These are phyloP conservation scores for Saturnispora gosingensis DNA, from an alignment of 805 yeast genomes.

Conservation along the genomic window DNA sequence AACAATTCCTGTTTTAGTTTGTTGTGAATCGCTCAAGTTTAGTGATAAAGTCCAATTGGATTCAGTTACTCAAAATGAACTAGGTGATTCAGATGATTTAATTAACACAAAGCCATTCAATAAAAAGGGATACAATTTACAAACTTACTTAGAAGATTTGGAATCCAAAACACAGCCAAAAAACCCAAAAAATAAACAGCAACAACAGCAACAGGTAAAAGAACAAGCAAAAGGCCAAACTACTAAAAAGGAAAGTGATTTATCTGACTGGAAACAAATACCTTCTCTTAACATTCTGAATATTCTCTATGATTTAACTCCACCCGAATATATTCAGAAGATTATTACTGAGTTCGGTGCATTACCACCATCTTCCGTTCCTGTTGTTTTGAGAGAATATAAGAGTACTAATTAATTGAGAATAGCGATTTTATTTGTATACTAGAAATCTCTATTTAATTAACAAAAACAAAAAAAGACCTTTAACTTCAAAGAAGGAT, in stretches of 20 bases:
- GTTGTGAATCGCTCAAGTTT: constrained; percentile 92
- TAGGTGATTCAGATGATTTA: constrained; percentile 71
- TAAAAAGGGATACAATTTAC: constrained; percentile 53
- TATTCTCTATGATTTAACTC: constrained; percentile 88
- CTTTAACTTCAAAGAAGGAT: too few relatives aligned
- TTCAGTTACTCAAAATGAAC: constrained; percentile 88
- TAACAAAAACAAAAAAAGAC: neutral
- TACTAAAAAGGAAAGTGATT: constrained; percentile 31
- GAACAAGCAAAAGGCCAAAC: constrained; percentile 15
- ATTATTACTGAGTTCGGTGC: constrained; percentile 95
- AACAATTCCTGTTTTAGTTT: constrained; percentile 88
- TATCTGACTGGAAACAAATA: constrained; percentile 56
- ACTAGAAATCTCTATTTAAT: neutral
- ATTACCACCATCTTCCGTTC: constrained; percentile 96
- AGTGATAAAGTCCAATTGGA: constrained; percentile 93
- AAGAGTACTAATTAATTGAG: constrained; percentile 33
- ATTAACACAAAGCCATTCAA: constrained; percentile 48
- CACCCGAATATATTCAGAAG: constrained; percentile 87
- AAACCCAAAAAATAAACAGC: constrained; percentile 21
- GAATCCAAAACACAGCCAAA: constrained; percentile 22
- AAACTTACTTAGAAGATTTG: constrained; percentile 45
- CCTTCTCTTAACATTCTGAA: constrained; percentile 65
- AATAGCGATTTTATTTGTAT: neutral
- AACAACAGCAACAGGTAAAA: constrained; percentile 16
- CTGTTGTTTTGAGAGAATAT: constrained; percentile 91